Conservation (phyloP, 2,329 filamentous ascomycete species). For the Pleoardoris graminearum region DNA sequence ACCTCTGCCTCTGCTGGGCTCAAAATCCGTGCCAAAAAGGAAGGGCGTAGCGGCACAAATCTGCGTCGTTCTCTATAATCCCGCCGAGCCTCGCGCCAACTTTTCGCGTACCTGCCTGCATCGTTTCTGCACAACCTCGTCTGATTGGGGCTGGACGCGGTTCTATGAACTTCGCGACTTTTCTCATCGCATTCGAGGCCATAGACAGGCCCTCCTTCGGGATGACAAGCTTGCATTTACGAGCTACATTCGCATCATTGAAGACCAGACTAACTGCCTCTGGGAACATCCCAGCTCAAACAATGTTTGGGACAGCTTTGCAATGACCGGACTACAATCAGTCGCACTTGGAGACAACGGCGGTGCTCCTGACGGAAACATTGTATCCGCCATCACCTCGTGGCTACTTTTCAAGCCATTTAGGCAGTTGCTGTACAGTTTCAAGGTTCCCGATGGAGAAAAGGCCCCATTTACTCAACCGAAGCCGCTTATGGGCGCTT, state of each 20-base stretch:
- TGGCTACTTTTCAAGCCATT: conserved; percentile 65
- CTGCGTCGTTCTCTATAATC: conserved; percentile 65
- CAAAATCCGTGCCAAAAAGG: conserved; percentile 43
- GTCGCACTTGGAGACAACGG: conserved; percentile 40
- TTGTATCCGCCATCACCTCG: conserved; percentile 60
- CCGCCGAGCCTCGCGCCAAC: conserved; percentile 62
- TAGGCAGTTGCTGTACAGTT: conserved; percentile 57
- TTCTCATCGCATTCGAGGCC: conserved; percentile 58
- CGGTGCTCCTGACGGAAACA: conserved; percentile 43
- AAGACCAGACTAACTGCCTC: conserved; percentile 63
- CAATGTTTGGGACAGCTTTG: conserved; percentile 61
- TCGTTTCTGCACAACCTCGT: conserved; percentile 60
- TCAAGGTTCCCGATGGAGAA: conserved; percentile 53
- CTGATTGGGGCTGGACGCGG: conserved; percentile 67
- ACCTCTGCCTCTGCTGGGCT: conserved; percentile 43
- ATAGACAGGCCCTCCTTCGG: conserved; percentile 62
- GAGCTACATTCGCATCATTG: conserved; percentile 62
- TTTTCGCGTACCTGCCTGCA: conserved; percentile 61
- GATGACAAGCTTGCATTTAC: conserved; percentile 65
- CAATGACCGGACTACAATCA: conserved; percentile 61
- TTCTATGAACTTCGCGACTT: conserved; percentile 64
- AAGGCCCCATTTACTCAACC: conserved; percentile 52
- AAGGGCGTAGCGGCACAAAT: conserved; percentile 61
- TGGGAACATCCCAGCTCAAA: conserved; percentile 63
- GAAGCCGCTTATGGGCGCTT: conserved; percentile 54